Conservation (phyloP, 1,139 yeast species). For the Saccharomyces hybrid region DNA sequence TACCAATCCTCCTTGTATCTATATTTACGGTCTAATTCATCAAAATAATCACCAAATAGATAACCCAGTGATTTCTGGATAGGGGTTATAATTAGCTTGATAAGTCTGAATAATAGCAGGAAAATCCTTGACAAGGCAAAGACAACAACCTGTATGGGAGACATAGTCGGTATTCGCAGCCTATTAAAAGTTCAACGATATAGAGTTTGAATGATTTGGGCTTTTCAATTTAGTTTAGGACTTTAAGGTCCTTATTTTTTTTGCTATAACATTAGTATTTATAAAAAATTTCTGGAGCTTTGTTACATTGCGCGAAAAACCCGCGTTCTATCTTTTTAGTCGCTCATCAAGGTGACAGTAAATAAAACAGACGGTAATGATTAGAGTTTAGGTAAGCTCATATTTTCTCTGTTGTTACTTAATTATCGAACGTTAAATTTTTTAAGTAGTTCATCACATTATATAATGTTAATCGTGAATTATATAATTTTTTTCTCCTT, state of each 20-base stretch:
- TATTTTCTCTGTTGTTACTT: no score
- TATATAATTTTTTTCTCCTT: not conserved
- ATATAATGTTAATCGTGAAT: no score
- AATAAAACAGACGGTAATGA: not conserved
- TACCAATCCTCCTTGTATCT: slow-evolving; percentile 48
- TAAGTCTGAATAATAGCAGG: slow-evolving; percentile 12
- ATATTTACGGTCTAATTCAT: slow-evolving; percentile 42
- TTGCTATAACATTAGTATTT: not conserved
- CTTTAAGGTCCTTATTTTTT: not conserved
- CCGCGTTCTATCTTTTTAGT: not conserved
- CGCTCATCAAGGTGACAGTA: not conserved
- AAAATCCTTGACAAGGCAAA: slow-evolving; percentile 14
- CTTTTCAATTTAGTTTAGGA: not conserved
- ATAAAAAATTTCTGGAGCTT: not conserved
- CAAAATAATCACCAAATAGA: slow-evolving; percentile 16
- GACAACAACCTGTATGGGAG: slow-evolving; percentile 6
- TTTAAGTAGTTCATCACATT: not conserved
- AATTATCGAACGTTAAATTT: not conserved
- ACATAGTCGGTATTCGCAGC: slow-evolving; percentile 2
- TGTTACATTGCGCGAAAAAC: not conserved
- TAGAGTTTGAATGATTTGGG: not conserved
- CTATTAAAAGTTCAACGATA: not conserved
- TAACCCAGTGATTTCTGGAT: slow-evolving; percentile 10
- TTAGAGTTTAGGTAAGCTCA: not conserved
- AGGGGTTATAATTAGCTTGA: slow-evolving; percentile 16